Evolutionary conservation across 331 rosid species (phyloP).

Genomic region (Rhamnella rubrinervis): DNA sequence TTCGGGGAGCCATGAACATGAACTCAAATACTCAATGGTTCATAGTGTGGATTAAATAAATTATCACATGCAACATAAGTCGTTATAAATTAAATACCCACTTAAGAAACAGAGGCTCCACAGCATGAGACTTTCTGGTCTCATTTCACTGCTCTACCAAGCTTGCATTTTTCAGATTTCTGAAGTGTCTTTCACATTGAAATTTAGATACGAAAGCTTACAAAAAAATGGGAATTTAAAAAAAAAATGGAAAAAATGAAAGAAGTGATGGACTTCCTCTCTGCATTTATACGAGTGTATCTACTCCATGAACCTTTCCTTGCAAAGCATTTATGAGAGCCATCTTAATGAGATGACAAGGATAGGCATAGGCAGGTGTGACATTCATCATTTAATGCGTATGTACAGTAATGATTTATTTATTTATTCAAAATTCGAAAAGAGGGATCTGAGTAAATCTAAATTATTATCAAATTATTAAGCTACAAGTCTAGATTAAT

Average conservation of each 20-base stretch:
- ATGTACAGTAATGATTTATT: conserved; percentile 1
- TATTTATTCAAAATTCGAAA: background rate
- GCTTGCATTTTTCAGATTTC: background rate
- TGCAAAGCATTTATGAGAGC: conserved; percentile 37
- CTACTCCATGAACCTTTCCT: conserved; percentile 31
- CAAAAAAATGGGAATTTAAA: no score
- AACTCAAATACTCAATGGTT: background rate
- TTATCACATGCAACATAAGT: background rate
- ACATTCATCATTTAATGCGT: conserved; percentile 37
- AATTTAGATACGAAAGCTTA: background rate
- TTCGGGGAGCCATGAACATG: background rate
- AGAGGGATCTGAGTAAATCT: conserved; percentile 8
- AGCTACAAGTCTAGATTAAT: background rate
- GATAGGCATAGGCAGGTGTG: conserved; percentile 19
- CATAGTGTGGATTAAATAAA: conserved; percentile 1
- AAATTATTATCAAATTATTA: conserved; percentile 27
- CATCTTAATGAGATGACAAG: conserved; percentile 31
- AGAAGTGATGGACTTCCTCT: background rate
- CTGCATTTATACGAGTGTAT: conserved; percentile 36
- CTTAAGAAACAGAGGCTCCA: no score
- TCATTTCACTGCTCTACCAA: background rate
- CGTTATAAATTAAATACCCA: no score
- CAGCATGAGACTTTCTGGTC: background rate
- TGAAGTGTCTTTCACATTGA: background rate
- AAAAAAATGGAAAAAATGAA: background rate